A percentile compares a stretch with the other conserved stretches of the same genome.
phyloP scores from a whole-genome alignment of 2,329 filamentous ascomycete genomes.

The Aspergillus novofumigatus region DNA sequence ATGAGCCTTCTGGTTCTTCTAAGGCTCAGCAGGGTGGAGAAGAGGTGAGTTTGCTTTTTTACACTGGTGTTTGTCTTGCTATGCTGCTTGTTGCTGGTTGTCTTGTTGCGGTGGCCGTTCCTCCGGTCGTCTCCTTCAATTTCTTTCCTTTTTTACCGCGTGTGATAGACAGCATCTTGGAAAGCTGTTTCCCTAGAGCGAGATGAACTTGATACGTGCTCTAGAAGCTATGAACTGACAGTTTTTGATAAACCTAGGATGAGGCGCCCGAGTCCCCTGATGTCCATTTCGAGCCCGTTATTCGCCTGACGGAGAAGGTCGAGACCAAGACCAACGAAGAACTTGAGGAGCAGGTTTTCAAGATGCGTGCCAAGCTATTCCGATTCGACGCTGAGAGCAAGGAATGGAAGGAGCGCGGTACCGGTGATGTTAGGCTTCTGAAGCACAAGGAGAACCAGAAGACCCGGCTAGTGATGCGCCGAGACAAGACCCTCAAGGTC shows the following conservation, averaged over 20 bases:
- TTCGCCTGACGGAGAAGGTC: conserved; percentile 93
- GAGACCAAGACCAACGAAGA: conserved; percentile 98
- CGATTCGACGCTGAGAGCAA: conserved; percentile 87
- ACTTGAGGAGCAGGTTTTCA: conserved; percentile 94
- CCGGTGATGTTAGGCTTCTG: conserved; percentile 89
- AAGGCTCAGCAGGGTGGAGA: conserved; percentile 68
- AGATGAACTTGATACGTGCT: neutral
- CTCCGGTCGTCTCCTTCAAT: conserved; percentile 2
- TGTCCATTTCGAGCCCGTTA: conserved; percentile 95
- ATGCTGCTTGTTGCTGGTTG: conserved; percentile 1
- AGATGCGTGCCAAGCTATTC: conserved; percentile 99
- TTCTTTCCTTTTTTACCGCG: conserved; percentile 2
- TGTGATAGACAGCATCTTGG: neutral
- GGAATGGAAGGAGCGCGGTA: conserved; percentile 99
- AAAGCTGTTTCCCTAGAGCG: neutral
- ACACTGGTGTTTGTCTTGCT: conserved; percentile 7
- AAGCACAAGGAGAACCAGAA: conserved; percentile 99
- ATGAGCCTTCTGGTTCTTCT: conserved; percentile 83
- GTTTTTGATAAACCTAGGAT: conserved; percentile 45
- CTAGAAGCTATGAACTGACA: neutral
- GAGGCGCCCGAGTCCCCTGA: conserved; percentile 83
- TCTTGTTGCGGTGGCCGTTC: conserved; percentile 1
- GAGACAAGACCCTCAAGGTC: conserved; percentile 99
- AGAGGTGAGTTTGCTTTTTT: conserved; percentile 42
- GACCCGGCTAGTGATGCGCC: conserved; percentile 95